Conservation (phyloP, 2,329 filamentous ascomycete genomes). For the Aspergillus novoparasiticus region DNA sequence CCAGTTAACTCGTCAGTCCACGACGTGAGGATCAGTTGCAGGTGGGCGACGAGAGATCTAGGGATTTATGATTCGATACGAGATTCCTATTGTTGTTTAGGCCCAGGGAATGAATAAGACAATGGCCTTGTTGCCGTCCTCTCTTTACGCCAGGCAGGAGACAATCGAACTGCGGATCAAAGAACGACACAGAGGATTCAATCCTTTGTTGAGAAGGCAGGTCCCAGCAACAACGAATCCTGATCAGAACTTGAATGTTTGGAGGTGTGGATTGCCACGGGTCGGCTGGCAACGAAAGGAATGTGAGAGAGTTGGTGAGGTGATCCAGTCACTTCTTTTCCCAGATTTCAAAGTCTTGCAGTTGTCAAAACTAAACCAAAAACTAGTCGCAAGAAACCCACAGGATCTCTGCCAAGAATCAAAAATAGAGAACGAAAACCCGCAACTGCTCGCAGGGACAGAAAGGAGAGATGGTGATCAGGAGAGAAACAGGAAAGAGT, state of each 20-base stretch:
- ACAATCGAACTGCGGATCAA: not conserved
- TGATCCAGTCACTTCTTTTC: slow-evolving; percentile 27
- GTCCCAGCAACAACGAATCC: not conserved
- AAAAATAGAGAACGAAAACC: not conserved
- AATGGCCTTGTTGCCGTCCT: slow-evolving; percentile 8
- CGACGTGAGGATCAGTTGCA: not conserved
- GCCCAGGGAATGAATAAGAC: not conserved
- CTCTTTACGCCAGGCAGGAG: not conserved
- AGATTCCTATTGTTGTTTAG: not conserved
- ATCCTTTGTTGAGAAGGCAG: not conserved
- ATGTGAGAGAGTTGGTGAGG: slow-evolving; percentile 22
- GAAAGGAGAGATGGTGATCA: not conserved
- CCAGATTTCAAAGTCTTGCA: not conserved
- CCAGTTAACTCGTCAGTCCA: not conserved
- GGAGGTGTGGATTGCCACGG: not conserved
- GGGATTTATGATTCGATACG: not conserved
- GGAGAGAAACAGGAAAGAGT: not conserved
- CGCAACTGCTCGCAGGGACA: not conserved
- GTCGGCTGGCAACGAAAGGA: slow-evolving; percentile 33
- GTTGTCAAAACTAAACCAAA: slow-evolving; percentile 4
- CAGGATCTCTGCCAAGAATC: slow-evolving; percentile 10
- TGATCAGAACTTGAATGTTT: slow-evolving; percentile 1
- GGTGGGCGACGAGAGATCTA: not conserved
- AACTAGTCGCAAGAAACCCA: slow-evolving; percentile 1
- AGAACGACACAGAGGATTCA: not conserved